Evolutionary conservation across 2,329 filamentous ascomycete species (phyloP), one percentile per base, ranked within the genome.

Genomic region (Emergomyces pasteurianus): DNA sequence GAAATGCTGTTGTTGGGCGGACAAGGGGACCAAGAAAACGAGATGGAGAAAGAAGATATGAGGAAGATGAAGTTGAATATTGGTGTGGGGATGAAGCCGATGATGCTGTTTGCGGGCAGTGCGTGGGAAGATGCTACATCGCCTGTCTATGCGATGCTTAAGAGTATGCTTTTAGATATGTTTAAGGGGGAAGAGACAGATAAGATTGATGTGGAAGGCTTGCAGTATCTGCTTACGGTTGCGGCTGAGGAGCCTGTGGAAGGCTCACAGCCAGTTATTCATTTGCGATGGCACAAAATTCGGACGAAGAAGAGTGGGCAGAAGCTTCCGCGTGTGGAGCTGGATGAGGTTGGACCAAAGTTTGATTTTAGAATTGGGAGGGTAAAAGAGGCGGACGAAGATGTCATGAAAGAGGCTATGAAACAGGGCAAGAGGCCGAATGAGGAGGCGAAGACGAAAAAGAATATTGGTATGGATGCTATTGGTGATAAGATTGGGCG

Each of bases 401-500:
- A 82, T 14, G 83, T 89, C 77, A 83, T 88, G 81, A 97, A 96
- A 83, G 89, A 92, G 76, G 91, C 92, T 21, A 82, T 96, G 83
- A 90, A 87, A 83, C 90, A 87, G 79, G 83, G 90, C 58, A 92
- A 87, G 81, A 84, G 84, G 46, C 75, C 74, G 12, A 75, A 77
- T 55, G 70, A 75, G 65, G 72, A 81, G 69, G 72, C 79, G 63
- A 79, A 77, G 76, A 87, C 87, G 63, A 97, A 96, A 87, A 99
- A 99, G 87, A 99, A 99, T 75, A 87, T 99, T 68, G 84, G 86
- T 60, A 95, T 89, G 61, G 92, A 97, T 74, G 77, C 86, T 50
- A 90, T 99, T 78, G 94, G 94, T 73, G 94, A 99, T 77, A 97
- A 97, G 86, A 82, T 97, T 65, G 94, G 92, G 65, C 86, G 91